phyloP scores from a whole-genome alignment of 257 asterid species.

The Voacanga thouarsii region DNA sequence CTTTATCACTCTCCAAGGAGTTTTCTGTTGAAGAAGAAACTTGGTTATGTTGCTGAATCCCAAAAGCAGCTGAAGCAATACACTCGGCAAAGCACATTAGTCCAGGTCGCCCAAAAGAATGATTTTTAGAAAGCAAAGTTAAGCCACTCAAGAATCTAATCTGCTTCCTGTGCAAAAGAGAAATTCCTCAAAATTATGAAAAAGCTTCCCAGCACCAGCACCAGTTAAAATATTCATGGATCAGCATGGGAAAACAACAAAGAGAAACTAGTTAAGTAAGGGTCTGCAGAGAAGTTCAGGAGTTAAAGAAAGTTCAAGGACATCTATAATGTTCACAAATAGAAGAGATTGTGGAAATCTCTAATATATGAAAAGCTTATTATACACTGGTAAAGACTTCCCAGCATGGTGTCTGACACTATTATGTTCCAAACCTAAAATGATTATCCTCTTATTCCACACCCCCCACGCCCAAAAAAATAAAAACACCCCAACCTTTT shows the following conservation, averaged over 20 bases:
- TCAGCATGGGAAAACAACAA: background rate
- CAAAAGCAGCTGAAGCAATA: constrained; percentile 73
- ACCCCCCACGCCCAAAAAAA: no score
- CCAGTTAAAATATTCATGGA: background rate
- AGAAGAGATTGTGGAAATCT: background rate
- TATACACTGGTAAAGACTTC: background rate
- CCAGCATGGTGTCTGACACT: background rate
- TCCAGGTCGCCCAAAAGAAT: constrained; percentile 90
- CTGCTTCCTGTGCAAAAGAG: constrained; percentile 48
- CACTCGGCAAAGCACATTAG: constrained; percentile 81
- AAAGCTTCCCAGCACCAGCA: constrained; percentile 5
- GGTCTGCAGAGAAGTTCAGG: background rate
- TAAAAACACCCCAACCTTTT: no score
- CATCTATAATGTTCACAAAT: background rate
- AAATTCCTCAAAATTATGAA: constrained; percentile 9
- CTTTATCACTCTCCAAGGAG: constrained; percentile 36
- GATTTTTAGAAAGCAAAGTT: constrained; percentile 53
- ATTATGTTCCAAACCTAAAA: background rate
- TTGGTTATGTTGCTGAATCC: constrained; percentile 32
- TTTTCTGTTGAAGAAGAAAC: constrained; percentile 30
- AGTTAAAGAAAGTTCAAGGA: background rate
- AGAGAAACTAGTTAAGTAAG: background rate
- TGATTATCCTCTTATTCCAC: background rate
- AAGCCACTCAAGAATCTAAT: constrained; percentile 57
- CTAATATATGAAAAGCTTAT: background rate